Conservation (phyloP, 1,284 basidiomycete species). For the Coniferiporia sulphurascens region DNA sequence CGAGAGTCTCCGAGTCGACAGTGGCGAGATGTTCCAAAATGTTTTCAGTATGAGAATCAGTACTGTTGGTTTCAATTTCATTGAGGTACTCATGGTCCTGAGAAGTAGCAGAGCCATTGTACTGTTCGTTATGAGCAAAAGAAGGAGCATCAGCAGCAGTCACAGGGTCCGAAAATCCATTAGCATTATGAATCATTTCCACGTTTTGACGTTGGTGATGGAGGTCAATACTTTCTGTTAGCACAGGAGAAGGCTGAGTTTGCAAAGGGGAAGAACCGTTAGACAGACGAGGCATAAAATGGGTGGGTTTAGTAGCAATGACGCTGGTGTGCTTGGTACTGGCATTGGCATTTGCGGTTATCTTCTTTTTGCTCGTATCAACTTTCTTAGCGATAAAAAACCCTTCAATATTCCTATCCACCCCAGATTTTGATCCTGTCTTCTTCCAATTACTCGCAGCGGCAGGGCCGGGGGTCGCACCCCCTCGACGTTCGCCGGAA, state of each 20-base stretch:
- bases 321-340: no score
- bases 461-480: neutral
- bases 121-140: neutral
- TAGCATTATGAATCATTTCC: neutral
- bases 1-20: neutral
- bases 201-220: no score
- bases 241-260: no score
- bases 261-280: no score
- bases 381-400: neutral
- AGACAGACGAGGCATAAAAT: no score
- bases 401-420: neutral
- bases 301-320: no score
- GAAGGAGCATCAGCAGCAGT: neutral
- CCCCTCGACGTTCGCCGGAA: no score
- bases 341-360: neutral
- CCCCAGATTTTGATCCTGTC: neutral
- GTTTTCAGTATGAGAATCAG: neutral
- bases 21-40: neutral
- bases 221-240: no score
- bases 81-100: neutral
- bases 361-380: neutral
- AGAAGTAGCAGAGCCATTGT: neutral
- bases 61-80: neutral
- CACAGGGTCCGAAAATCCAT: neutral
- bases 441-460: neutral